Percentiles rank a stretch among this genome's conserved stretches.
Evolutionary conservation across 2,329 filamentous ascomycete genomes (phyloP).

Genomic region (Botrytis medusae): DNA sequence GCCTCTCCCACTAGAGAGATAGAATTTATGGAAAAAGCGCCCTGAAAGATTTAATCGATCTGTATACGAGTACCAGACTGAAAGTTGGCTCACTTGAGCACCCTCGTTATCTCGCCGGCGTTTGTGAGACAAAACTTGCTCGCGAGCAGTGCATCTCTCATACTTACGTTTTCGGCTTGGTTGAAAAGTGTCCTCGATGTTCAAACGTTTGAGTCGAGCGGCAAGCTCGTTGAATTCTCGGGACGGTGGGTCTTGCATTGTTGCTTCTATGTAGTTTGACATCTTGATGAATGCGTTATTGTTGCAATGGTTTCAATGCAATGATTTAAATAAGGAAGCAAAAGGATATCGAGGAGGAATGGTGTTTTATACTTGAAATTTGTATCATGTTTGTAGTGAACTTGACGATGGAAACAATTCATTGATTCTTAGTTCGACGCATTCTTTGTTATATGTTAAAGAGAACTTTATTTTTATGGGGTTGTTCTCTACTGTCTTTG

Average conservation of each 20-base stretch:
- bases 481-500: neutral
- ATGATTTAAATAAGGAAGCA: neutral
- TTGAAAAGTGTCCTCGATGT: neutral
- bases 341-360: neutral
- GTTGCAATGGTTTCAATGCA: too few species aligned
- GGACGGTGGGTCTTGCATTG: neutral
- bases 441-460: neutral
- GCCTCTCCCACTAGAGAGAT: neutral
- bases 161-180: neutral
- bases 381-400: neutral
- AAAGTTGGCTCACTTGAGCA: neutral
- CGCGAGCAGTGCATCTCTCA: too few species aligned
- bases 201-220: neutral
- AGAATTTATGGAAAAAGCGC: neutral
- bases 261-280: neutral
- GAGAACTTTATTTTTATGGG: rapidly evolving
- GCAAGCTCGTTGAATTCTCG: neutral
- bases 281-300: neutral
- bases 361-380: neutral
- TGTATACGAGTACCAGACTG: too few species aligned
- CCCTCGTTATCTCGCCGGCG: neutral
- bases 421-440: neutral
- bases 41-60: neutral
- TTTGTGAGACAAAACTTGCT: neutral
- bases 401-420: neutral